A percentile compares a stretch with the other conserved stretches of the same genome.
phyloP scores from a whole-genome alignment of 257 asterid species.

The Echium plantagineum region DNA sequence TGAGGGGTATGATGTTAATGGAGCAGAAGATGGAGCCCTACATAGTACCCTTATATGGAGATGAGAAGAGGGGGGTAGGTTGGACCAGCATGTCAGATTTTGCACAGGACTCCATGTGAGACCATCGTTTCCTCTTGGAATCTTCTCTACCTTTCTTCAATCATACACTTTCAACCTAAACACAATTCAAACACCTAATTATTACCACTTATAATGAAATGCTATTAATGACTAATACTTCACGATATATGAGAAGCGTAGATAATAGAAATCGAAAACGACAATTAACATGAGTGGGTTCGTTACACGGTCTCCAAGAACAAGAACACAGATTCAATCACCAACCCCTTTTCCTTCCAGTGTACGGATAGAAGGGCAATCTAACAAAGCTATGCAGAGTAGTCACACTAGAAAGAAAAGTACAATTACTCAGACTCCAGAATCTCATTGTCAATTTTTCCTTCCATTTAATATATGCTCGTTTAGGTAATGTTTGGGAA shows the following conservation, averaged over 20 bases:
- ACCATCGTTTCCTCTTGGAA: constrained; percentile 12
- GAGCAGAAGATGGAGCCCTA: too few relatives aligned
- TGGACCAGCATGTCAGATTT: constrained; percentile 30
- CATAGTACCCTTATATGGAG: constrained; percentile 19
- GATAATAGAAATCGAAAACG: too few relatives aligned
- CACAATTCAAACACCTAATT: background rate
- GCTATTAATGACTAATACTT: too few relatives aligned
- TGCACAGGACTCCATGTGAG: constrained; percentile 32
- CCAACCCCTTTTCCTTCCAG: background rate
- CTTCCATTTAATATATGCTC: background rate
- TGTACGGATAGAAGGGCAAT: constrained; percentile 16
- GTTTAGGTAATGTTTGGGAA: too few relatives aligned
- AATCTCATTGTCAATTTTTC: background rate
- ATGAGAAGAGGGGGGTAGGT: background rate
- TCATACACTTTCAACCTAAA: constrained; percentile 10
- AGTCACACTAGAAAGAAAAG: background rate
- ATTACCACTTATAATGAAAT: background rate
- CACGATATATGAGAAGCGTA: too few relatives aligned
- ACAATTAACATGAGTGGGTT: too few relatives aligned
- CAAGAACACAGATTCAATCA: background rate
- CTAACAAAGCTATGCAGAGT: constrained; percentile 4
- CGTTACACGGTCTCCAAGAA: background rate
- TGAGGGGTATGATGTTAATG: too few relatives aligned
- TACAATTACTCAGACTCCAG: background rate
- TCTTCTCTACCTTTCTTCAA: constrained; percentile 13